Conservation (phyloP, 176 grass and related monocot species). For the Echinochloa phyllopogon region DNA sequence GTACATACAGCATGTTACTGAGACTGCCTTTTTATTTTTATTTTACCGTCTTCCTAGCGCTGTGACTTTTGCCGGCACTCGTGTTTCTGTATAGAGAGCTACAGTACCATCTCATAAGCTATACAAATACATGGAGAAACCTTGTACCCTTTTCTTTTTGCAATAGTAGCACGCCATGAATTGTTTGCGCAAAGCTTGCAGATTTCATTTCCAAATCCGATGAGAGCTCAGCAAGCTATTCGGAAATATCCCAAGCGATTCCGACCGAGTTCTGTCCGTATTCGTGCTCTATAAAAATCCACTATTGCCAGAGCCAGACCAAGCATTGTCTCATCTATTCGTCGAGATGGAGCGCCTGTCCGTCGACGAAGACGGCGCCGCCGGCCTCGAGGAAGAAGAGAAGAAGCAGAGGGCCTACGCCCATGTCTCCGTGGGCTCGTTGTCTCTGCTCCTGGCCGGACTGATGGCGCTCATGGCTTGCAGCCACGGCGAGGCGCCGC, state of each 20-base stretch:
- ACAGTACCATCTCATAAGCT: conserved; percentile 24
- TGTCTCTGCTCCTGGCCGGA: conserved; percentile 3
- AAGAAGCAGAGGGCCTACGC: not conserved
- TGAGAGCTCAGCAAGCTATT: not conserved
- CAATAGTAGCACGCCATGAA: not conserved
- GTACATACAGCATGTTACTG: conserved; percentile 49
- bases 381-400: not conserved
- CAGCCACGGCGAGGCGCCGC: not conserved
- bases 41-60: conserved; percentile 30
- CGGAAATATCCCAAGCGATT: not conserved
- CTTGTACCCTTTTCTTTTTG: conserved; percentile 5
- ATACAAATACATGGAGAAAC: conserved; percentile 36
- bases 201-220: not conserved
- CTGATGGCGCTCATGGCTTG: not conserved
- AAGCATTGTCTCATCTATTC: not conserved
- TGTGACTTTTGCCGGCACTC: conserved; percentile 38
- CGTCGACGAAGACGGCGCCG: no score
- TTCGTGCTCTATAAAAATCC: not conserved
- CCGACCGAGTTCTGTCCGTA: not conserved
- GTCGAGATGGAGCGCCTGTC: not conserved
- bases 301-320: not conserved
- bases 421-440: not conserved
- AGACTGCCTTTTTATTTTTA: conserved; percentile 5
- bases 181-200: not conserved
- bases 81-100: conserved; percentile 52